A percentile compares a stretch with the other conserved stretches of the same genome.
These are phyloP conservation scores for Candida hungchunana DNA, from an alignment of 805 yeast genomes.

Conservation along the genomic window DNA sequence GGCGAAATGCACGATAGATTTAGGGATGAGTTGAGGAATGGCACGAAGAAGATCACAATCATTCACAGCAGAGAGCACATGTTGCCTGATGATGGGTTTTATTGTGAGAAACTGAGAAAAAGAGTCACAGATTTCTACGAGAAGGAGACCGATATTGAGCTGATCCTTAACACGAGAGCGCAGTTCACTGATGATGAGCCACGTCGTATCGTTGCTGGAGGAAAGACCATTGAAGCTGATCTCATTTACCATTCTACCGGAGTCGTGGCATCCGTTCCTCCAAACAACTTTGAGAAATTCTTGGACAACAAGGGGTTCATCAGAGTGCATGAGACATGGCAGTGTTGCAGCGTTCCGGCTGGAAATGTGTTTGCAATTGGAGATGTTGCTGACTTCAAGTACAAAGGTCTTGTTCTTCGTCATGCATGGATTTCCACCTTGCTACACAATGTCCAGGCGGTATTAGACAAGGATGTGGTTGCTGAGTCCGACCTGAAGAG, in stretches of 20 bases:
- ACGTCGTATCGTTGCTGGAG: slow-evolving; percentile 4
- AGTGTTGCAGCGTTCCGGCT: slow-evolving; percentile 13
- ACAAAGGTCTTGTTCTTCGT: slow-evolving; percentile 21
- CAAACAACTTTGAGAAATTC: slow-evolving; percentile 11
- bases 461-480: slow-evolving; percentile 1
- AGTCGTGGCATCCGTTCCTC: slow-evolving; percentile 23
- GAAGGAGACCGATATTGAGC: slow-evolving; percentile 16
- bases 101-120: slow-evolving; percentile 13
- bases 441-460: slow-evolving; percentile 16
- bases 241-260: slow-evolving; percentile 19
- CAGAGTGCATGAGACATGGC: slow-evolving; percentile 23
- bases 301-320: slow-evolving; percentile 18
- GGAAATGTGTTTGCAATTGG: slow-evolving; percentile 33
- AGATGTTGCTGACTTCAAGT: slow-evolving; percentile 26
- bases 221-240: slow-evolving; percentile 18
- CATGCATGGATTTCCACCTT: slow-evolving; percentile 16
- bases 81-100: slow-evolving; percentile 15
- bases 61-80: slow-evolving; percentile 13
- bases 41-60: slow-evolving; percentile 17
- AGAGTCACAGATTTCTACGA: slow-evolving; percentile 16
- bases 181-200: slow-evolving; percentile 3
- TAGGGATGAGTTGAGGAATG: slow-evolving; percentile 13
- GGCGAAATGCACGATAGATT: slow-evolving; percentile 30
- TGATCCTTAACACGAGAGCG: slow-evolving; percentile 16
- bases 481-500: slow-evolving; percentile 1